Evolutionary conservation across 2,329 filamentous ascomycete species (phyloP), one percentile per base, ranked within the genome.

Genomic region (Aureobasidium sp.): DNA sequence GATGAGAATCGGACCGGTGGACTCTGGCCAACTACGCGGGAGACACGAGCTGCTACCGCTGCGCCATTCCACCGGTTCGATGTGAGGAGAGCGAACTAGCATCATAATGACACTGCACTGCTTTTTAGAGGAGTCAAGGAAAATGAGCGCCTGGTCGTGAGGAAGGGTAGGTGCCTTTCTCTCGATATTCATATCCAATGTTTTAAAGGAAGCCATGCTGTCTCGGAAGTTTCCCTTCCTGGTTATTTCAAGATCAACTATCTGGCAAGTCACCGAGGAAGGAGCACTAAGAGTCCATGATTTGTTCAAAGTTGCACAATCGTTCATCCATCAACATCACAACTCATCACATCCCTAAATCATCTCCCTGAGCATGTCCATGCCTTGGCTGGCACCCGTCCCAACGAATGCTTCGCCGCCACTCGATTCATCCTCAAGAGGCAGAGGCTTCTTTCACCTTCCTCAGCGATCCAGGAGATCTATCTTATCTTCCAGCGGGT

Each of bases 391-490:
- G n/a, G 21, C 10, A 21, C 41, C 53, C 5, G 13, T 5, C 15
- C 37, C 30, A 5, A 45, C 37, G 29, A 57, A 48, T 57, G 52
- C 29, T 34, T 39, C 42, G 55, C 32, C 42, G 55, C 34, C 55
- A 59, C 32, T 48, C 55, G 13, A 47, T 59, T 7, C 55, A 59
- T 25, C 55, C 55, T 21, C 42, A 41, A 29, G 54, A 59, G 15
- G 21, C 21, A 27, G 55, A 59, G 27, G 44, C 21, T 48, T 48
- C 42, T 30, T 59, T 59, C 55, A 48, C n/a, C 34, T 59, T 48
- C 55, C 55, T 59, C 13, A 59, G 55, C 44, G 34, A 59, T 21
- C 25, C 30, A 30, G 55, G 55, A n/a, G 55, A 59, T 15, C 30
- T 48, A 9, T 37, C 34, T 0, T 59, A 59, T 29, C 29, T 47